Evolutionary conservation across 192 early-diverging fungal species (phyloP).

Genomic region (Phlyctochytrium arcticum): DNA sequence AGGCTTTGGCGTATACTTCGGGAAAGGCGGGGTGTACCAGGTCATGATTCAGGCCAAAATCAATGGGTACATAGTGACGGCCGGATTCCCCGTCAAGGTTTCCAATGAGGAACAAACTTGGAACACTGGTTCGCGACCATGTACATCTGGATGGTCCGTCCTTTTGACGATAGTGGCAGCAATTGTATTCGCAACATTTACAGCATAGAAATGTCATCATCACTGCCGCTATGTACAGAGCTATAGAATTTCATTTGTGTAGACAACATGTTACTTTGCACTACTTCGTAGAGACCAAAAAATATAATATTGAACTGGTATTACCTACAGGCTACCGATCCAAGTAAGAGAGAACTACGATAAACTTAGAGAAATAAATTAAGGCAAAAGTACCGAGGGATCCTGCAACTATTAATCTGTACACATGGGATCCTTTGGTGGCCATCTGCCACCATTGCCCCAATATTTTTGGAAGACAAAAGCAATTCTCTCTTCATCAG

Average conservation of each 20-base stretch:
- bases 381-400: too few species aligned
- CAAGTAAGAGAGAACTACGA: too few species aligned
- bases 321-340: too few species aligned
- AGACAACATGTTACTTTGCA: too few species aligned
- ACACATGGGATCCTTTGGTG: slow-evolving; percentile 39
- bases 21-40: slow-evolving; percentile 1
- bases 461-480: slow-evolving; percentile 43
- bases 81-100: background rate
- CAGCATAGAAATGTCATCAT: too few species aligned
- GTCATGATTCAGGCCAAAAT: slow-evolving; percentile 18
- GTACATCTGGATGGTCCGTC: background rate
- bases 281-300: too few species aligned
- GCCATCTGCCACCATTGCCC: slow-evolving; percentile 17
- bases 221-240: too few species aligned
- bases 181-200: background rate
- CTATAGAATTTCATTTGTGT: too few species aligned
- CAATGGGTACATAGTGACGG: slow-evolving; percentile 17
- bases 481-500: slow-evolving; percentile 25
- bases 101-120: background rate
- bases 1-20: slow-evolving; percentile 18
- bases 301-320: too few species aligned
- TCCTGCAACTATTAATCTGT: too few species aligned
- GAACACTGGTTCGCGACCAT: background rate
- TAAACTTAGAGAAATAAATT: too few species aligned
- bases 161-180: background rate